Evolutionary conservation across 345 rosid species (phyloP), one percentile per base, ranked within the genome.

Genomic region (Mallotus nudiflorus): DNA sequence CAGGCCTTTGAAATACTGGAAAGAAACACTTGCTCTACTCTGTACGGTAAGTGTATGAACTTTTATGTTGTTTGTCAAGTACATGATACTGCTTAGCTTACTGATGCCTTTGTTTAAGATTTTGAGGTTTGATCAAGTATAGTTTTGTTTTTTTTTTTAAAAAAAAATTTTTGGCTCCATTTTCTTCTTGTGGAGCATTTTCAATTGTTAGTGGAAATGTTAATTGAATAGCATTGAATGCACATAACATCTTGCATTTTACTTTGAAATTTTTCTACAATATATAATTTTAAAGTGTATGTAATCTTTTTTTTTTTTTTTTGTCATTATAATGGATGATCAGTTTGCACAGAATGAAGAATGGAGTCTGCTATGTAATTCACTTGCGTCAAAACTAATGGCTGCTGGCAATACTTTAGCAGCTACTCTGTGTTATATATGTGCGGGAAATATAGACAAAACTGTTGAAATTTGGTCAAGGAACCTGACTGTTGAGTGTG

Each of bases 391-490:
- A 57, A 92, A 83, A 75, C 84, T 96, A 66, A 81, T 89, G 91
- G 86, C 75, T 39, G 85, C 88, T 65, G 92, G 93, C 72, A 84
- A 87, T 83, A 89, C 91, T 72, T 77, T 89, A 80, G 89, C 98
- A 3, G 99, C 99, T 63, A 92, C 97, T 50, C 87, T 96, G 16
- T 96, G 99, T 82, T 96, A 83, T 82, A 92, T 92, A 60, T 96
- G 99, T 65, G 98, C 98, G 5, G 95, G 96, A 49, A 96, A 96
- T 79, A 89, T 96, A 75, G 98, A 96, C 80, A 96, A 92, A 76
- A 92, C 99, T 55, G 97, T 96, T 72, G 99, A 92, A 77, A 95
- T 95, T 73, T 95, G 99, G 99, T 95, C 99, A 9, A 89, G 88
- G 82, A 84, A 83, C 82, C 87, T 96, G 73, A 77, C 84, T 20